These are phyloP conservation scores for Hypoxylon lienhwacheense DNA, from an alignment of 495 filamentous ascomycete species.

Conservation along the genomic window DNA sequence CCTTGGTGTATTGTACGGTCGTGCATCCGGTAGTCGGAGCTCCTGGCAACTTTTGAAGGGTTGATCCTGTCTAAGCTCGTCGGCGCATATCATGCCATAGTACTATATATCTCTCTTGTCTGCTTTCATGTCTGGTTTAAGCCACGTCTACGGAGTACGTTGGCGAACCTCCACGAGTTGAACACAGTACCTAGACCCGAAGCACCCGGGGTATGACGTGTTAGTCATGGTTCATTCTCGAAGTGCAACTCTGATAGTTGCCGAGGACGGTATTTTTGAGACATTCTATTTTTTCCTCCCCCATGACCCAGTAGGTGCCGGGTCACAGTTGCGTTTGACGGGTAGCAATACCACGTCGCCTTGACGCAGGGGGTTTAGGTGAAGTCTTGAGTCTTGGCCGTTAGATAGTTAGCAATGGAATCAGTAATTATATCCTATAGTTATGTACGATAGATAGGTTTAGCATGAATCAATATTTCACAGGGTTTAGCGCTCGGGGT, in stretches of 20 bases:
- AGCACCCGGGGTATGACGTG: not conserved
- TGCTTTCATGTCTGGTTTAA: no score
- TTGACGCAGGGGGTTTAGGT: constrained; percentile 3
- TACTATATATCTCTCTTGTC: no score
- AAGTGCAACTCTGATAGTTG: not conserved
- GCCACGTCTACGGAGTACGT: no score
- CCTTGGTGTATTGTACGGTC: constrained; percentile 11
- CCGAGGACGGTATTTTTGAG: not conserved
- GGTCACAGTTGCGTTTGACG: not conserved
- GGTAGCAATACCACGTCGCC: not conserved
- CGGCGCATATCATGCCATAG: no score
- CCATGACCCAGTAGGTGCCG: not conserved
- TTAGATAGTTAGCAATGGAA: not conserved
- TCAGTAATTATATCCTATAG: not conserved
- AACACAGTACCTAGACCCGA: not conserved
- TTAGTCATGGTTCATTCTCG: not conserved
- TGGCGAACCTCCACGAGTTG: no score
- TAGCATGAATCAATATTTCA: constrained; percentile 4
- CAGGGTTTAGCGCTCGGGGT: constrained; percentile 24
- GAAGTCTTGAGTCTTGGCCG: not conserved
- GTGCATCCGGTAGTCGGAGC: constrained; percentile 4
- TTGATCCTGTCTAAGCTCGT: constrained; percentile 13
- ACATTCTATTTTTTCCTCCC: not conserved
- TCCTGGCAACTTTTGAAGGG: constrained; percentile 18
- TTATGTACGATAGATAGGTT: no score